These are phyloP conservation scores for Ceratorhiza oryzae-sativae DNA, from an alignment of 1,284 basidiomycete genomes.

Conservation along the genomic window DNA sequence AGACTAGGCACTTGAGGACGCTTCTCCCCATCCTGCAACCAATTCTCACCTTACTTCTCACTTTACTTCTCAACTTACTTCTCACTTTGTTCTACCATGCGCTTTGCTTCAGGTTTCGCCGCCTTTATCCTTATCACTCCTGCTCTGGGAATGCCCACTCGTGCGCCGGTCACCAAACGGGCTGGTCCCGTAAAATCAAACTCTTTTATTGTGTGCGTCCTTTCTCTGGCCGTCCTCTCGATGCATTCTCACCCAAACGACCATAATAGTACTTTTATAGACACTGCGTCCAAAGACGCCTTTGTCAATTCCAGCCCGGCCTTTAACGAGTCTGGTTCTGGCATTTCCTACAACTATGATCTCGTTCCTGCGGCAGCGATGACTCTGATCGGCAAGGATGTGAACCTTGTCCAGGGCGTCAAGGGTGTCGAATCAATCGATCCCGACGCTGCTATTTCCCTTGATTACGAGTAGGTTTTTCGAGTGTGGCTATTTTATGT, in stretches of 20 bases:
- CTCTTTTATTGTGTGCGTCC: constrained; percentile 26
- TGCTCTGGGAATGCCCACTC: constrained; percentile 22
- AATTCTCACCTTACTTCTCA: too few relatives aligned
- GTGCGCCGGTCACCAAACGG: constrained; percentile 16
- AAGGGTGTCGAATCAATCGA: too few relatives aligned
- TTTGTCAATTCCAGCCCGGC: not conserved
- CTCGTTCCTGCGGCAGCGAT: too few relatives aligned
- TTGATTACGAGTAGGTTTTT: too few relatives aligned
- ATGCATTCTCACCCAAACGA: not conserved
- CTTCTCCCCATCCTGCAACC: too few relatives aligned
- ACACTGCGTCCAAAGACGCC: not conserved
- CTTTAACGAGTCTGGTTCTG: not conserved
- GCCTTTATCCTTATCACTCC: constrained; percentile 27
- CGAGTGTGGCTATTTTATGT: too few relatives aligned
- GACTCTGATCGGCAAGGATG: too few relatives aligned
- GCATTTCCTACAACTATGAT: constrained; percentile 46
- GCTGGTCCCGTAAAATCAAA: constrained; percentile 19
- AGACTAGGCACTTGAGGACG: too few relatives aligned
- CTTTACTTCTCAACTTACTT: too few relatives aligned
- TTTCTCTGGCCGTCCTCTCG: not conserved
- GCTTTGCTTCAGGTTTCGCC: not conserved
- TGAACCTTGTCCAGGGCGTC: too few relatives aligned
- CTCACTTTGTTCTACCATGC: constrained; percentile 2
- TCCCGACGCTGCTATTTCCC: too few relatives aligned
- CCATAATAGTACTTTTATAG: not conserved